These are phyloP conservation scores for Pichia nakasei DNA, from an alignment of 805 yeast species.

Conservation along the genomic window DNA sequence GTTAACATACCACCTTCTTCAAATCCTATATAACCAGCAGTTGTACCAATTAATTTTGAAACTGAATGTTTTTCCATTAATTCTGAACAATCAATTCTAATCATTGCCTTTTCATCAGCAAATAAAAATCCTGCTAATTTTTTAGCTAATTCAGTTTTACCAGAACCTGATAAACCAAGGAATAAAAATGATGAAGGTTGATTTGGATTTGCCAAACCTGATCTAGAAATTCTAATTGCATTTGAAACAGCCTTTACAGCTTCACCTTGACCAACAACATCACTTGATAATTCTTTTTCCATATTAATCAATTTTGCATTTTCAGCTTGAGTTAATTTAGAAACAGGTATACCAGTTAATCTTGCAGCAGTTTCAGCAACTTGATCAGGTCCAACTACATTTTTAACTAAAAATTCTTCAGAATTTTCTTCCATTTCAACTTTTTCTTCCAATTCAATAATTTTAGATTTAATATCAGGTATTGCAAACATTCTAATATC, in stretches of 20 bases:
- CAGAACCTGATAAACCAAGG: conserved; percentile 93
- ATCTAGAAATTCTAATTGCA: conserved; percentile 85
- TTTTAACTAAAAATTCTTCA: conserved; percentile 59
- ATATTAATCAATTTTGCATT: conserved; percentile 87
- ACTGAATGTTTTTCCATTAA: conserved; percentile 92
- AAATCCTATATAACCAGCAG: conserved; percentile 95
- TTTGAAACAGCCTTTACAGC: conserved; percentile 96
- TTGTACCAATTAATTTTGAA: conserved; percentile 90
- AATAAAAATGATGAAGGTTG: conserved; percentile 95
- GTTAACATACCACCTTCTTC: conserved; percentile 97
- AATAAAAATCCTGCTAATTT: conserved; percentile 93
- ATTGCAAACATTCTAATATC: conserved; percentile 96
- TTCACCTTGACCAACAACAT: conserved; percentile 91
- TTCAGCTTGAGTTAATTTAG: conserved; percentile 90
- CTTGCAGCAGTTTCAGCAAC: conserved; percentile 97
- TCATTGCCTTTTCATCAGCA: conserved; percentile 94
- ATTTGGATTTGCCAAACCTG: conserved; percentile 92
- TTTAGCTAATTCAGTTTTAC: conserved; percentile 97
- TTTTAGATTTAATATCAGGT: conserved; percentile 78
- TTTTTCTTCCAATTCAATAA: conserved; percentile 63
- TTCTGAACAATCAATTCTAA: conserved; percentile 96
- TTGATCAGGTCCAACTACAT: conserved; percentile 68
- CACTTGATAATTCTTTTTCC: conserved; percentile 76
- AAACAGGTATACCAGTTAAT: conserved; percentile 93
- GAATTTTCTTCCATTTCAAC: conserved; percentile 54